Evolutionary conservation across 2,329 filamentous ascomycete species (phyloP).

Genomic region (Cladosporium colombiae): DNA sequence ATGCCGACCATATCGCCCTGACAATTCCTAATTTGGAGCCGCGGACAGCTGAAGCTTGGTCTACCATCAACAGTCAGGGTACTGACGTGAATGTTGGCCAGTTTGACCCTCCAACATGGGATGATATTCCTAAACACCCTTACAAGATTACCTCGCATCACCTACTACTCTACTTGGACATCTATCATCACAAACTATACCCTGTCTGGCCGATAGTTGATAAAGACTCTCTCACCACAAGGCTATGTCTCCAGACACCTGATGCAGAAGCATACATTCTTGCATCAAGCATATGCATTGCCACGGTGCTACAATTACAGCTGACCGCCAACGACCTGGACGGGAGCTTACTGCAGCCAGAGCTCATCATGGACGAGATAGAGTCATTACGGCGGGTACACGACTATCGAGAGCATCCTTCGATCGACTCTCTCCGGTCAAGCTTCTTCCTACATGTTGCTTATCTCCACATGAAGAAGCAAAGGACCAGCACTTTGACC

Average conservation of each 20-base stretch:
- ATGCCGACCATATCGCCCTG: neutral
- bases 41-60: neutral
- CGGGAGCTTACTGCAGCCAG: neutral
- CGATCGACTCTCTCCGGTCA: conserved; percentile 13
- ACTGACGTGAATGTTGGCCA: no score
- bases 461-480: conserved; percentile 21
- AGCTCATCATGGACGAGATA: conserved; percentile 18
- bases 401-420: conserved; percentile 22
- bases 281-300: conserved; percentile 22
- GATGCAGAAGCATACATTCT: conserved; percentile 22
- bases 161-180: conserved; percentile 24
- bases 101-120: neutral
- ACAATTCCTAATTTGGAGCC: neutral
- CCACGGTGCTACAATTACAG: conserved; percentile 25
- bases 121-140: neutral
- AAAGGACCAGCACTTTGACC: conserved; percentile 22
- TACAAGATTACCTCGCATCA: neutral
- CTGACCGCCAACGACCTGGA: conserved; percentile 16
- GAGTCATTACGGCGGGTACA: conserved; percentile 18
- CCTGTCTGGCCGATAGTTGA: conserved; percentile 26
- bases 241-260: neutral
- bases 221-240: conserved; percentile 6
- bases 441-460: conserved; percentile 26
- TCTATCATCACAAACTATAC: conserved; percentile 26
- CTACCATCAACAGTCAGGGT: neutral